Percentiles rank a stretch among this genome's conserved stretches.
phyloP scores from a whole-genome alignment of 2,329 filamentous ascomycete species.

The Fusarium protoensiforme region DNA sequence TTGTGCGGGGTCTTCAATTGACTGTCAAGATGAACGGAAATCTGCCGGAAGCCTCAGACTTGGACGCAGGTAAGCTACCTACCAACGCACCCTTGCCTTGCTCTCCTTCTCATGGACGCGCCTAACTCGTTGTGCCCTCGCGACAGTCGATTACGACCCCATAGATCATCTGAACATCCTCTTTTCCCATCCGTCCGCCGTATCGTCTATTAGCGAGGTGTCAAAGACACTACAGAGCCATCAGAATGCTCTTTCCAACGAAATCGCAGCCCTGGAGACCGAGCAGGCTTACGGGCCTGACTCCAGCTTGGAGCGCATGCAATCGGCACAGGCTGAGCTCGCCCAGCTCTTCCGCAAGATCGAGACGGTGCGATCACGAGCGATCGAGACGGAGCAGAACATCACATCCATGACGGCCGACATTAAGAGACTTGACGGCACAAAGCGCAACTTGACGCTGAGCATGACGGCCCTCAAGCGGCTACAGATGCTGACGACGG shows the following conservation, averaged over 20 bases:
- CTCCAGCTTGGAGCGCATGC: constrained; percentile 90
- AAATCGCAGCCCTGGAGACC: constrained; percentile 79
- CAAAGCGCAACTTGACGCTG: constrained; percentile 94
- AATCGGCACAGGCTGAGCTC: constrained; percentile 89
- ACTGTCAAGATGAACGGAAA: constrained; percentile 54
- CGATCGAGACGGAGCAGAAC: constrained; percentile 90
- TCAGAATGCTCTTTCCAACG: constrained; percentile 83
- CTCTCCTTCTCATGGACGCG: constrained; percentile 7
- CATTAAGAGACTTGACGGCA: constrained; percentile 96
- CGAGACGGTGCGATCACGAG: constrained; percentile 88
- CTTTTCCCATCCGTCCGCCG: constrained; percentile 88
- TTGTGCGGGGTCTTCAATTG: background rate
- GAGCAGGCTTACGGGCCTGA: constrained; percentile 87
- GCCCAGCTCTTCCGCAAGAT: constrained; percentile 93
- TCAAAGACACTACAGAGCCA: constrained; percentile 78
- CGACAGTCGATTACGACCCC: constrained; percentile 82
- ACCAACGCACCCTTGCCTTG: constrained; percentile 13
- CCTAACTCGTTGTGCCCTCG: constrained; percentile 31
- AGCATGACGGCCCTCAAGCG: constrained; percentile 98
- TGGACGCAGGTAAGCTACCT: constrained; percentile 57
- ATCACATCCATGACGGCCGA: constrained; percentile 99
- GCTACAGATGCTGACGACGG: constrained; percentile 97
- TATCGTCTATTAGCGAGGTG: constrained; percentile 80
- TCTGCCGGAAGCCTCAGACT: constrained; percentile 50
- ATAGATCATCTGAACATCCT: constrained; percentile 93